Conservation (phyloP, 176 grass and related monocot species). For the Oryza meridionalis region DNA sequence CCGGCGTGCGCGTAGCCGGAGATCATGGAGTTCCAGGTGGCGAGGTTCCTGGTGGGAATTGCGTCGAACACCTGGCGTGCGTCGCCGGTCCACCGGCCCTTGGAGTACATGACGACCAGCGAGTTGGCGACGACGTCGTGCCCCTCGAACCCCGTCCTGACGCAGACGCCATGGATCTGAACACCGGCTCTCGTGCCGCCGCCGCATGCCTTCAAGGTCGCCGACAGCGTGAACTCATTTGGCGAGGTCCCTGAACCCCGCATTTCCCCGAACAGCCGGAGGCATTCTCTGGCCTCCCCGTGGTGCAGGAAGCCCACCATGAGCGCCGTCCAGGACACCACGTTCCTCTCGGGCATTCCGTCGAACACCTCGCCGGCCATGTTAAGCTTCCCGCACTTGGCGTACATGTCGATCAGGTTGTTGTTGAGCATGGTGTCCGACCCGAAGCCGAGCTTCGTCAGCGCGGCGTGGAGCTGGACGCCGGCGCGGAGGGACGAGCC, state of each 20-base stretch:
- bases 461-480: constrained; percentile 42
- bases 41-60: constrained; percentile 19
- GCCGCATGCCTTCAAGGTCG: constrained; percentile 51
- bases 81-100: constrained; percentile 35
- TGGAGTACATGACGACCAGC: constrained; percentile 49
- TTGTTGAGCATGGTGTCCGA: constrained; percentile 52
- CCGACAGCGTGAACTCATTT: constrained; percentile 61
- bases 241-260: constrained; percentile 4
- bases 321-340: constrained; percentile 61
- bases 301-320: constrained; percentile 60
- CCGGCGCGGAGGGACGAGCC: constrained; percentile 25
- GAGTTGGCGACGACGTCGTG: constrained; percentile 52
- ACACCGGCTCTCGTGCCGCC: constrained; percentile 24
- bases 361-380: constrained; percentile 44
- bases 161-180: constrained; percentile 39
- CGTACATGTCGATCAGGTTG: constrained; percentile 56
- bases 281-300: constrained; percentile 24
- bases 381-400: constrained; percentile 43
- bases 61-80: constrained; percentile 42
- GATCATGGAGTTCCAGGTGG: constrained; percentile 51
- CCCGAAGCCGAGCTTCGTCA: constrained; percentile 45
- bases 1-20: constrained; percentile 44
- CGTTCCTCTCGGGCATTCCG: constrained; percentile 47
- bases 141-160: constrained; percentile 43
- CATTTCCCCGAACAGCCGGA: constrained; percentile 42